Conservation (phyloP, 2,329 filamentous ascomycete genomes). For the Clarireedia sp. region DNA sequence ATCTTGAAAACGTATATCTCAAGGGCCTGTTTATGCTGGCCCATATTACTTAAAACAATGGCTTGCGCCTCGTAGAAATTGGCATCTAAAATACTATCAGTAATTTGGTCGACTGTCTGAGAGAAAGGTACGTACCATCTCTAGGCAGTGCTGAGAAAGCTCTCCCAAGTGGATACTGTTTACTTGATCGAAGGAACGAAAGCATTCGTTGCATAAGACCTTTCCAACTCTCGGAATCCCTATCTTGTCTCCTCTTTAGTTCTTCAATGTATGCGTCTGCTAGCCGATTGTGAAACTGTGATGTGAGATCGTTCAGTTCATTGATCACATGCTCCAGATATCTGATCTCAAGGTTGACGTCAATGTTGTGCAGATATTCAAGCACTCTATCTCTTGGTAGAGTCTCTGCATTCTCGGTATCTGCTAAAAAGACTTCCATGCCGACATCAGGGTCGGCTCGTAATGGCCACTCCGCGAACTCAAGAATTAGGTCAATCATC, state of each 20-base stretch:
- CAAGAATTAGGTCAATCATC: slow-evolving; percentile 81
- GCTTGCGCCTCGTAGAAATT: slow-evolving; percentile 85
- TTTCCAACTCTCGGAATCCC: slow-evolving; percentile 43
- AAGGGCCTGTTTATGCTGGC: slow-evolving; percentile 88
- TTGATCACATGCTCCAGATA: slow-evolving; percentile 89
- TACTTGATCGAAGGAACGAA: slow-evolving; percentile 65
- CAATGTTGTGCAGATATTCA: slow-evolving; percentile 62
- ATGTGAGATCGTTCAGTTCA: slow-evolving; percentile 76
- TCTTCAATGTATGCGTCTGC: slow-evolving; percentile 61
- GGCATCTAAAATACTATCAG: slow-evolving; percentile 48
- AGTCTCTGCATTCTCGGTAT: slow-evolving; percentile 90
- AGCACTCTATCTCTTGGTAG: slow-evolving; percentile 71
- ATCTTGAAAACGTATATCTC: slow-evolving; percentile 97
- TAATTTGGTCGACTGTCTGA: background rate
- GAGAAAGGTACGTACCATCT: slow-evolving; percentile 51
- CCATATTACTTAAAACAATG: slow-evolving; percentile 89
- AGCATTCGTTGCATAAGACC: slow-evolving; percentile 60
- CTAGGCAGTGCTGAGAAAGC: slow-evolving; percentile 71
- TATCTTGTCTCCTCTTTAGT: slow-evolving; percentile 31
- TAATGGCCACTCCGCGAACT: slow-evolving; percentile 86
- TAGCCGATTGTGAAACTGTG: slow-evolving; percentile 80
- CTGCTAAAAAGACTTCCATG: slow-evolving; percentile 89
- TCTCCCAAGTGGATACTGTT: slow-evolving; percentile 70
- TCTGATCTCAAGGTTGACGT: slow-evolving; percentile 61
- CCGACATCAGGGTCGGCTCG: slow-evolving; percentile 62